Base-by-base conservation (phyloP, 2,329 filamentous ascomycete species). In the Clarireedia monteithiana region DNA sequence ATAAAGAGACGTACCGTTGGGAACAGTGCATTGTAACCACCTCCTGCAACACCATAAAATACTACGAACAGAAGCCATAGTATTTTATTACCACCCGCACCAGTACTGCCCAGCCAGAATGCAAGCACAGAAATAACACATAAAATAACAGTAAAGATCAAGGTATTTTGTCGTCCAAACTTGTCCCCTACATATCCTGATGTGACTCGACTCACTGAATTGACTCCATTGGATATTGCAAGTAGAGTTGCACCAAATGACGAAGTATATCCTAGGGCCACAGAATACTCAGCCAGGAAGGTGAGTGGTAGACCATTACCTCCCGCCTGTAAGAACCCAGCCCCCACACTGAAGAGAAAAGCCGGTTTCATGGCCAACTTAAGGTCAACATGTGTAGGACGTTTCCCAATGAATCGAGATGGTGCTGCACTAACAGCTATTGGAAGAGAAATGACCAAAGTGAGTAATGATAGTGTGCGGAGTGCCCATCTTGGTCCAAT, bases 241-340 rank as follows among this genome's bases (percentile, higher is more conserved):
- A 79, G 66, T 17, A 77, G 63, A 12, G 70, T 70, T 30, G 75
- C 75, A 2, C 74, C 75, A 14, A 69, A 68, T 9, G 68, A 64
- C 4, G 74, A 66, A 0, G 67, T 69, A 55, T 72, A 70, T 0
- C 77, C 76, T 2, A 79, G 62, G 0, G 69, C 67, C 2, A 75
- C 71, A 7, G 71, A 74, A 60, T 77, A 79, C 14, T 75, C 74
- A 0, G 75, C 70, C 40, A 78, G 69, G 57, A 78, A 79, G 0
- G 72, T 71, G n/a, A 77, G 67, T 0, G 76, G 76, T 9, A 76
- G 70, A 50, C 73, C 70, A 45, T 75, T 72, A 4, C 74, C 75
- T 46, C 75, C 72, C 0, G 76, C 71, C 64, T 77, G 63, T 1
- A 68, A 53, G 14, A 75, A 72, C 2, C 71, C 72, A 1, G 72